phyloP scores from a whole-genome alignment of 2,329 filamentous ascomycete species.

The Waltergamsia citrina region DNA sequence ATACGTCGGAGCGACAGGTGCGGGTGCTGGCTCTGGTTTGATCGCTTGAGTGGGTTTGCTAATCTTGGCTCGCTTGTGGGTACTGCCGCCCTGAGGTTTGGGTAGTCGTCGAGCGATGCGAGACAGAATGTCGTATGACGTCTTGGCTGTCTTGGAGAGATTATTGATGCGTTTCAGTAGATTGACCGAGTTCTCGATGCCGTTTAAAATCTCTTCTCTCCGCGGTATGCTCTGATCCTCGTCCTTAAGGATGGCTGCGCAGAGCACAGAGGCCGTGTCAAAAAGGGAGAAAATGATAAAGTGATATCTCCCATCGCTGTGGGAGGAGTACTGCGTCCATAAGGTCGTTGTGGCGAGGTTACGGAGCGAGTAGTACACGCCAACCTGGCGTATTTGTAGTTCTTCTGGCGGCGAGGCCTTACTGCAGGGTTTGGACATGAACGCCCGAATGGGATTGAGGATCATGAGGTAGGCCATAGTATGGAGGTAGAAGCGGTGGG shows the following conservation, averaged over 20 bases:
- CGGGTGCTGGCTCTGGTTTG: too few species aligned
- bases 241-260: slow-evolving; percentile 40
- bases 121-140: slow-evolving; percentile 21
- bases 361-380: slow-evolving; percentile 30
- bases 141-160: slow-evolving; percentile 22
- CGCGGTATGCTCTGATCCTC: slow-evolving; percentile 23
- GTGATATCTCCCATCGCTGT: slow-evolving; percentile 37
- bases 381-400: slow-evolving; percentile 23
- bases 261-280: slow-evolving; percentile 38
- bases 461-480: slow-evolving; percentile 34
- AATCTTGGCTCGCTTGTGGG: slow-evolving; percentile 7
- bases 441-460: slow-evolving; percentile 34
- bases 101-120: slow-evolving; percentile 18
- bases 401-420: slow-evolving; percentile 17
- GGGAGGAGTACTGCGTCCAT: slow-evolving; percentile 32
- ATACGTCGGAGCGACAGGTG: neutral
- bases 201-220: slow-evolving; percentile 25
- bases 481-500: slow-evolving; percentile 36
- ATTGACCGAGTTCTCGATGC: slow-evolving; percentile 22
- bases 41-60: neutral
- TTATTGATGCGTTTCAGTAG: slow-evolving; percentile 19
- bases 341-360: slow-evolving; percentile 26
- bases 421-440: slow-evolving; percentile 26
- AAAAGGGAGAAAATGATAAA: slow-evolving; percentile 42
- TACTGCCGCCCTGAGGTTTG: slow-evolving; percentile 5